phyloP scores from a whole-genome alignment of 257 asterid genomes.

The Solanum bulbocastanum region DNA sequence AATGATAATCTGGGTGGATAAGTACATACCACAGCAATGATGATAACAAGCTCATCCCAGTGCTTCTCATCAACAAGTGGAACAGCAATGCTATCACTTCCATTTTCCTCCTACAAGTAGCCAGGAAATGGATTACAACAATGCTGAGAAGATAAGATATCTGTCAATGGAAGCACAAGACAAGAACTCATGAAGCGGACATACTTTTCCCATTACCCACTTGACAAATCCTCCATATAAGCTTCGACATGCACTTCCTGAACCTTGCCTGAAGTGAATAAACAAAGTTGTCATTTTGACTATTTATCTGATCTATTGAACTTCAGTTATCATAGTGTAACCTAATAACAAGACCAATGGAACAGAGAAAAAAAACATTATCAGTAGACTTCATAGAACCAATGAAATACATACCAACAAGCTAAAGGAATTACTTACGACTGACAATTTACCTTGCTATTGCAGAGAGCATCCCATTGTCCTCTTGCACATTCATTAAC shows the following conservation, averaged over 20 bases:
- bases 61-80: slow-evolving; percentile 90
- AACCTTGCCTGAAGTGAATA: slow-evolving; percentile 54
- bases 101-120: slow-evolving; percentile 57
- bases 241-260: slow-evolving; percentile 99
- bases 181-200: neutral
- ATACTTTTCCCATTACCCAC: slow-evolving; percentile 97
- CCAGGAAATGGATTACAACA: slow-evolving; percentile 2
- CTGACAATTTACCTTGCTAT: slow-evolving; percentile 61
- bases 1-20: neutral
- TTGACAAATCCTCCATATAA: slow-evolving; percentile 95
- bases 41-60: slow-evolving; percentile 91
- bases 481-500: slow-evolving; percentile 94
- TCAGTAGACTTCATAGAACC: neutral
- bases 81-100: slow-evolving; percentile 82
- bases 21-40: slow-evolving; percentile 67
- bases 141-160: neutral
- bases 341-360: neutral
- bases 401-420: neutral
- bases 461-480: slow-evolving; percentile 73
- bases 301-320: neutral
- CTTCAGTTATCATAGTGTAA: neutral
- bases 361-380: neutral
- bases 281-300: neutral
- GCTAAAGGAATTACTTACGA: neutral
- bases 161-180: neutral